Evolutionary conservation across 2,329 filamentous ascomycete species (phyloP), one percentile per base, ranked within the genome.

Genomic region (Colletotrichum sp.): DNA sequence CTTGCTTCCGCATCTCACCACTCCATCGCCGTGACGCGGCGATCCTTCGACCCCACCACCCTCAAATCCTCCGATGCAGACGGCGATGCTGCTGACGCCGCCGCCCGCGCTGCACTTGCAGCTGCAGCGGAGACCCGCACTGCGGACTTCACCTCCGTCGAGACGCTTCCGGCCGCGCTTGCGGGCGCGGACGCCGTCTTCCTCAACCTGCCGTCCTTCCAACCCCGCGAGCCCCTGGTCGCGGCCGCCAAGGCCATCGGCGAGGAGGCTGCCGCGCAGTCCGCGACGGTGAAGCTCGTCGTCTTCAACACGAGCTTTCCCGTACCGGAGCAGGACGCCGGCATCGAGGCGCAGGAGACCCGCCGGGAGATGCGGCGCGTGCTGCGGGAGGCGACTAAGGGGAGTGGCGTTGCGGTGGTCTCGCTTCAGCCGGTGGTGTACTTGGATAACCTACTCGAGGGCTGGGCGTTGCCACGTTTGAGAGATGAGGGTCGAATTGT

Each of bases 171-270:
- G 6, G 57, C 30, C n/a, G 77, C 76, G 16, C 60, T 80, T 1
- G 39, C 49, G 18, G 74, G 65, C 10, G 78, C 68, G 21, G 79
- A 81, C 13, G 73, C 79, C 13, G 71, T 81, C 28, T 80, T 81
- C 67, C 77, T 81, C 44, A 81, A 81, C 62, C 65, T 81, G 13
- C 80, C 80, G 18, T 81, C 80, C 1, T 81, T 81, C 64, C 79
- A 81, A 39, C 44, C 68, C 3, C 69, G 76, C 1, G 86, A 81
- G 3, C 93, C 90, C 0, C 87, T 89, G 2, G 85, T 83, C 21
- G 88, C 89, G 8, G 91, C 89, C 0, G 92, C 91, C 68, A 92
- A 89, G 1, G 88, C 90, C 4, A 93, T 85, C 3, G 92, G 92
- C 28, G 85, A 88, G 18, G 76, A 72, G 0, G 87, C 86, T 71